phyloP scores from a whole-genome alignment of 208 protist genomes.

The Acanthamoeba rhysodes region DNA sequence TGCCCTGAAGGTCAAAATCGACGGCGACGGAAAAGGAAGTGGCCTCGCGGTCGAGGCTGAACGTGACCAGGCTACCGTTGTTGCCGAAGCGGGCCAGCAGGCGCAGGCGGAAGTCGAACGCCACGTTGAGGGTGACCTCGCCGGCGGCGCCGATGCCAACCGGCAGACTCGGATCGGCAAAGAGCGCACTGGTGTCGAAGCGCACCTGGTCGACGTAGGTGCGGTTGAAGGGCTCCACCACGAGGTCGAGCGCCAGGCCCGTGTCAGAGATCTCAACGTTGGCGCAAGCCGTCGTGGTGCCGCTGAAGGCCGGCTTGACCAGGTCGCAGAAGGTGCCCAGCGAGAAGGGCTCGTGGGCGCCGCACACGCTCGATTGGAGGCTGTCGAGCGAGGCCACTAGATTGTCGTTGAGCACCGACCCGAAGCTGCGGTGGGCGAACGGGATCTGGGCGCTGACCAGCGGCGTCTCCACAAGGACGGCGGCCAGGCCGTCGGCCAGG shows the following conservation, averaged over 20 bases:
- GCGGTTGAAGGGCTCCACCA: conserved; percentile 34
- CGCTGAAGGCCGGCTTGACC: background rate
- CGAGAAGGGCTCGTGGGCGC: conserved; percentile 19
- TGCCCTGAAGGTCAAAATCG: conserved; percentile 4
- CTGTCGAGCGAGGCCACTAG: background rate
- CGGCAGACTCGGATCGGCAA: background rate
- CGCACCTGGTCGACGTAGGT: conserved; percentile 11
- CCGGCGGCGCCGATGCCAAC: conserved; percentile 19
- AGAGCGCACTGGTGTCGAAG: conserved; percentile 6
- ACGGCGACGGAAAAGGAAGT: background rate
- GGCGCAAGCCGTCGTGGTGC: conserved; percentile 46
- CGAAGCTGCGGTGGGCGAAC: conserved; percentile 50
- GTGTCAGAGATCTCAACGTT: background rate
- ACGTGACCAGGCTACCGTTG: background rate
- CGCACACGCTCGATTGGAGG: conserved; percentile 16
- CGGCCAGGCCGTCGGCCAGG: conserved; percentile 3
- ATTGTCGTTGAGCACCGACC: background rate
- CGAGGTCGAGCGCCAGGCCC: conserved; percentile 1
- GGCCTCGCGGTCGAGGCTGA: conserved; percentile 11
- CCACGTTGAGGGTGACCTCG: conserved; percentile 7
- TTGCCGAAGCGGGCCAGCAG: background rate
- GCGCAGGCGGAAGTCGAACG: background rate
- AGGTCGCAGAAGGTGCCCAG: conserved; percentile 15
- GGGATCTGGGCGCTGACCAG: background rate
- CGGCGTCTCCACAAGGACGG: background rate